These are phyloP conservation scores for Galeopsis tetrahit DNA, from an alignment of 257 asterid species.

Conservation along the genomic window DNA sequence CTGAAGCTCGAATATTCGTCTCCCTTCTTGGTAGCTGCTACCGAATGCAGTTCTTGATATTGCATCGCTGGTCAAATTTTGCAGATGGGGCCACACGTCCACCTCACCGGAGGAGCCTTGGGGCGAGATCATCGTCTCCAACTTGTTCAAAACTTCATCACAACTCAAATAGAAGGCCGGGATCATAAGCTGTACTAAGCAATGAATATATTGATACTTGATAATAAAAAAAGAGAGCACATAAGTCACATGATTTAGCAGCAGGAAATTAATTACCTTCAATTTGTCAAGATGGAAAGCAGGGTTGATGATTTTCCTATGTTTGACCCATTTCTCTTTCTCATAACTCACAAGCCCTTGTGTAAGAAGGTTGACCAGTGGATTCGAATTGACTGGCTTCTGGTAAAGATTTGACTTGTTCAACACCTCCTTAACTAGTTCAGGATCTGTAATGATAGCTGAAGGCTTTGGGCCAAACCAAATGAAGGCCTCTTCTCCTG, in stretches of 20 bases:
- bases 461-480: conserved; percentile 67
- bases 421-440: conserved; percentile 51
- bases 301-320: conserved; percentile 51
- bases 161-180: conserved; percentile 56
- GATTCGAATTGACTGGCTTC: conserved; percentile 37
- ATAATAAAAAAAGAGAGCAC: background rate
- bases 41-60: conserved; percentile 70
- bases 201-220: background rate
- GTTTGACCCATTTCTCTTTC: conserved; percentile 58
- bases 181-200: conserved; percentile 45
- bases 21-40: conserved; percentile 62
- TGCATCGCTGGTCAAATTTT: conserved; percentile 50
- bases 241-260: background rate
- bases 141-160: conserved; percentile 46
- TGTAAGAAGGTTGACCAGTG: conserved; percentile 18
- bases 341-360: conserved; percentile 29
- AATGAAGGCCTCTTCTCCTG: conserved; percentile 51
- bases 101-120: conserved; percentile 47
- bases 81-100: conserved; percentile 60
- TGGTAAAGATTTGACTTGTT: conserved; percentile 37
- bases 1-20: conserved; percentile 54
- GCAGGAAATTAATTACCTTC: conserved; percentile 29
- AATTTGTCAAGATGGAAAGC: conserved; percentile 39
- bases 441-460: conserved; percentile 46
- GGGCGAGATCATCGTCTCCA: conserved; percentile 42